phyloP scores from a whole-genome alignment of 805 yeast species.

The Candida pini region DNA sequence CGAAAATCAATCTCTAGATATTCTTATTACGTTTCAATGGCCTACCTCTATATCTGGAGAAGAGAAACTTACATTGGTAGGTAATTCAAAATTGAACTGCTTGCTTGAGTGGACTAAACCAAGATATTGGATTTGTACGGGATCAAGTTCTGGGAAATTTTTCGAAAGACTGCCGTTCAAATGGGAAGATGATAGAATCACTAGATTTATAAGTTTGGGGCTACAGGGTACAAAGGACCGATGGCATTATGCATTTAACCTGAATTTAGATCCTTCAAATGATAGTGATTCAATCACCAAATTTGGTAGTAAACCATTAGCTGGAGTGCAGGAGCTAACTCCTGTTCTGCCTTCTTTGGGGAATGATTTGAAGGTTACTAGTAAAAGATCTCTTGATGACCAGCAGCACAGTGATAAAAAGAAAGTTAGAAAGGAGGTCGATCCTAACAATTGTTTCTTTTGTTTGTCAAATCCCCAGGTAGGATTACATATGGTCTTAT shows the following conservation, averaged over 20 bases:
- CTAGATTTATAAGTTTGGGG: constrained; percentile 64
- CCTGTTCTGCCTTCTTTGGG: background rate
- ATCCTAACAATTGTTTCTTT: constrained; percentile 68
- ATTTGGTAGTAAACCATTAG: constrained; percentile 12
- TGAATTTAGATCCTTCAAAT: constrained; percentile 26
- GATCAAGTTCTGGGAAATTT: constrained; percentile 41
- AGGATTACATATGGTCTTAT: constrained; percentile 73
- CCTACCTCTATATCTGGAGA: constrained; percentile 45
- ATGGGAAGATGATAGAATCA: constrained; percentile 38
- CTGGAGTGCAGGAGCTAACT: background rate
- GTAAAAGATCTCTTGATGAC: background rate
- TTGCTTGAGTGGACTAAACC: constrained; percentile 46
- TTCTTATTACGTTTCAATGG: constrained; percentile 59
- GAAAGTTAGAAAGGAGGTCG: constrained; percentile 33
- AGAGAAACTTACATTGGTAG: constrained; percentile 38
- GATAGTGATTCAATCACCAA: constrained; percentile 14
- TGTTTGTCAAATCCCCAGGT: constrained; percentile 76
- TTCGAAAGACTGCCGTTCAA: constrained; percentile 53
- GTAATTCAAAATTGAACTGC: constrained; percentile 40
- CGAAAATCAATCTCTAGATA: constrained; percentile 35
- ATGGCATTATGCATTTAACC: constrained; percentile 75
- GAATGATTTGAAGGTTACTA: background rate
- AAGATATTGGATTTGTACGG: constrained; percentile 60
- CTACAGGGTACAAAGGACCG: constrained; percentile 48
- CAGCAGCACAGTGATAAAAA: constrained; percentile 10